Evolutionary conservation across 129 eudicot genomes (phyloP), one percentile per base, ranked within the genome.

Genomic region (Lactuca sativa): DNA sequence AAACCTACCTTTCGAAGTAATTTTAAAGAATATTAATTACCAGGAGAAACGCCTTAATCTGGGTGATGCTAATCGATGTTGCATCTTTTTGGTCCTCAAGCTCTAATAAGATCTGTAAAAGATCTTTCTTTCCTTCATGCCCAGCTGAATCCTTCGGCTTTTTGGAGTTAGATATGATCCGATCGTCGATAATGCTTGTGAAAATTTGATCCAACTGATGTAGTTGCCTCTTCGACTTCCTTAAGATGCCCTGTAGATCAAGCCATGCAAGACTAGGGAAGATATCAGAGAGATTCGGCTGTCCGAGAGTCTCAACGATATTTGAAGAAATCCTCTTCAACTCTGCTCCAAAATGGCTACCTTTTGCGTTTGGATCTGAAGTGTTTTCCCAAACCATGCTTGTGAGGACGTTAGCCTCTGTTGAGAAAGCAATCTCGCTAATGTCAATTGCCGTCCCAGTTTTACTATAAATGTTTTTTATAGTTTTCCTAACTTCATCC

Each of bases 201-300:
- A 85, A 62, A 11, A 88, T 78, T 13, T 40, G 57, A 59, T 81
- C 89, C 30, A 85, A 77, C 62, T 69, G 74, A 48, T 47, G 30
- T 10, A 34, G 70, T 48, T 63, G 58, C 53, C 30, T 71, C 73
- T 66, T 80, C 70, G 77, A 69, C 70, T 76, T 75, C 58, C 76
- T 72, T 70, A 51, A 53, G 11, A 88, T 57, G 12, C 90, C 86
- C 71, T 88, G 88, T 51, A 80, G 52, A 71, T 88, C 90, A 11
- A 85, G 85, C 55, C 74, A 36, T 9, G 74, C 74, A 53, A 84
- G 44, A 38, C 62, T 59, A 8, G 89, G 86, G 51, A 63, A 81
- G 38, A 74, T 70, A 63, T 84, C 89, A 25, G 86, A 81, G 8
- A 71, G 8, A 51, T 84, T 84, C 4, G 83, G 84, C 64, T 9